Evolutionary conservation across 768 basidiomycete genomes (phyloP).

Genomic region (Cystobasidium ongulense): DNA sequence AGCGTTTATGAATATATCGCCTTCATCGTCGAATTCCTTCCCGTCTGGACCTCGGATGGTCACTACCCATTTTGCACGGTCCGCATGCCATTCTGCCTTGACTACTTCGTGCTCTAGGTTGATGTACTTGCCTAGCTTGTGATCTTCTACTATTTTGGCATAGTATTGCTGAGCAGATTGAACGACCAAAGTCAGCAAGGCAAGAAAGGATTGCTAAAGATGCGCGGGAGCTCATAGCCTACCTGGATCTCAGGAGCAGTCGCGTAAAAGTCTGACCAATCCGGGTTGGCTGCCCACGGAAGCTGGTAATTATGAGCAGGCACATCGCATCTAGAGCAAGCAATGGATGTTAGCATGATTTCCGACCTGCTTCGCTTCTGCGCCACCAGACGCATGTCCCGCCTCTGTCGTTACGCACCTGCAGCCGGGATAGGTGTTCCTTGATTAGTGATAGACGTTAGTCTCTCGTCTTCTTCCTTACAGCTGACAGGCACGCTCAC

Average conservation of each 20-base stretch:
- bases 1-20: constrained; percentile 4
- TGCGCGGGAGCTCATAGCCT: neutral
- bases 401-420: neutral
- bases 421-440: constrained; percentile 8
- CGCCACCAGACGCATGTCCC: neutral
- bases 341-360: neutral
- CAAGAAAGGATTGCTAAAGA: no score
- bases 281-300: neutral
- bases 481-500: neutral
- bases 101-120: neutral
- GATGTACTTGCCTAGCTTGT: neutral
- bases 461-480: neutral
- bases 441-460: neutral
- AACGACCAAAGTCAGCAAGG: neutral
- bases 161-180: neutral
- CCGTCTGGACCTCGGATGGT: neutral
- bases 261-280: neutral
- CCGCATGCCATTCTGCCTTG: neutral
- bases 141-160: neutral
- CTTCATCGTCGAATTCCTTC: neutral
- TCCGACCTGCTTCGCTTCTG: neutral
- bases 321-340: neutral
- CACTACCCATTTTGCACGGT: neutral
- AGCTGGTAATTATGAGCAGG: constrained; percentile 1
- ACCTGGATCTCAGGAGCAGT: constrained; percentile 1